These are phyloP conservation scores for Pichia norvegensis DNA, from an alignment of 1,139 yeast genomes.

Conservation along the genomic window DNA sequence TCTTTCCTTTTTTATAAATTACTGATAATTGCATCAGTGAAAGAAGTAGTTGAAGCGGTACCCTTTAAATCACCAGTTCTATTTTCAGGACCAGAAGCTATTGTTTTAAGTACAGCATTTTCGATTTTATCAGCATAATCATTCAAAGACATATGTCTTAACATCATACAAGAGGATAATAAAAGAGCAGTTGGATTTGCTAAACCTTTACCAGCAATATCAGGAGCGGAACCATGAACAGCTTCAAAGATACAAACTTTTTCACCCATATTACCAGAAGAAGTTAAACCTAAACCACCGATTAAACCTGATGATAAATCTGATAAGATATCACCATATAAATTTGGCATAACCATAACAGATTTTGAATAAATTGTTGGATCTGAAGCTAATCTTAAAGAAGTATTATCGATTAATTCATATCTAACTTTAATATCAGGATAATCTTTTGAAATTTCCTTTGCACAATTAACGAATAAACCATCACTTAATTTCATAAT, in stretches of 20 bases:
- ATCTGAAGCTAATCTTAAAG: constrained; percentile 81
- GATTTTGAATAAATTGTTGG: constrained; percentile 75
- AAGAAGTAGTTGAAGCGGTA: constrained; percentile 76
- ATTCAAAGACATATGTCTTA: constrained; percentile 92
- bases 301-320: constrained; percentile 95
- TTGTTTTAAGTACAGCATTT: constrained; percentile 81
- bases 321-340: constrained; percentile 97
- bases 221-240: constrained; percentile 98
- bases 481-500: constrained; percentile 98
- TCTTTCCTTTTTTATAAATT: too few species aligned
- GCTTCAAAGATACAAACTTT: constrained; percentile 97
- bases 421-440: constrained; percentile 78
- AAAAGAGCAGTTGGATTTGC: constrained; percentile 98
- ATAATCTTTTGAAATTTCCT: constrained; percentile 82
- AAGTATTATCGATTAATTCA: constrained; percentile 93
- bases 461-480: constrained; percentile 86
- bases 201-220: constrained; percentile 94
- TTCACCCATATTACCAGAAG: constrained; percentile 99
- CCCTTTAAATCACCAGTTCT: constrained; percentile 98
- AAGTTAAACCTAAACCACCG: constrained; percentile 97
- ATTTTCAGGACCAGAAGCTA: constrained; percentile 88
- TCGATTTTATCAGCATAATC: constrained; percentile 77
- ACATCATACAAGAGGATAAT: constrained; percentile 96
- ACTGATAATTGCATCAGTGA: constrained; percentile 72
- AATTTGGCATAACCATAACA: constrained; percentile 98